Percentiles rank a stretch among this genome's conserved stretches.
phyloP scores from a whole-genome alignment of 2,329 filamentous ascomycete species.

The Neonectria neomacrospora region DNA sequence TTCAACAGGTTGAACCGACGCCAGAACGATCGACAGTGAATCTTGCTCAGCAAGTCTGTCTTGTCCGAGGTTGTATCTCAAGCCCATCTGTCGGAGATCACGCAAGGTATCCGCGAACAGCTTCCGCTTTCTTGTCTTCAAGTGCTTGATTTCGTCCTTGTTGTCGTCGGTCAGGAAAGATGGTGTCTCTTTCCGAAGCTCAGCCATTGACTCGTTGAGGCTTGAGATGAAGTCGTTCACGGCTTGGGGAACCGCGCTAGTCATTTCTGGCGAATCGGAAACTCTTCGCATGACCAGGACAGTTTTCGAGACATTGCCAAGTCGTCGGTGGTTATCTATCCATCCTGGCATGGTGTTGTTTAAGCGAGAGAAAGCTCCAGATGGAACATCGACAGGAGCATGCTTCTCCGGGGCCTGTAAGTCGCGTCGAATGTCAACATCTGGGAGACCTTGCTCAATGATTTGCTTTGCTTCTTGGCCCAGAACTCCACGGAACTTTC shows the following conservation, averaged over 20 bases:
- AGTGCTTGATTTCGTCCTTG: conserved; percentile 83
- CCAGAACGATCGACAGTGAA: conserved; percentile 75
- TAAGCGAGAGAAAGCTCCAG: conserved; percentile 35
- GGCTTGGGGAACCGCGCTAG: conserved; percentile 66
- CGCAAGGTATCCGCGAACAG: conserved; percentile 90
- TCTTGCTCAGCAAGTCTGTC: conserved; percentile 79
- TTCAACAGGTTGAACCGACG: conserved; percentile 60
- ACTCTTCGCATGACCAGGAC: conserved; percentile 79
- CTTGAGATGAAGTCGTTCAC: conserved; percentile 76
- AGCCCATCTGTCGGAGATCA: conserved; percentile 86
- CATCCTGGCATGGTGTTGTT: conserved; percentile 49
- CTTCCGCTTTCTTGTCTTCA: conserved; percentile 90
- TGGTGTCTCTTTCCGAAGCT: conserved; percentile 87
- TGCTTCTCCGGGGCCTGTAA: conserved; percentile 12
- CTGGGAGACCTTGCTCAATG: conserved; percentile 68
- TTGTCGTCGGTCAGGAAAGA: conserved; percentile 86
- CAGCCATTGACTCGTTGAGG: conserved; percentile 73
- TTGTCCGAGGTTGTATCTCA: conserved; percentile 83
- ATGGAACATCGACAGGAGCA: conserved; percentile 21
- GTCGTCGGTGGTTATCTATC: conserved; percentile 67
- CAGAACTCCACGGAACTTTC: conserved; percentile 86
- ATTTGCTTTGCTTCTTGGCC: conserved; percentile 78
- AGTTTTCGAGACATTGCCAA: conserved; percentile 77
- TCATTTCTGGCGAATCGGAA: conserved; percentile 61
- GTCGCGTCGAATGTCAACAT: conserved; percentile 51